Conservation (phyloP, 208 protist species). For the Crithidia fasciculata region DNA sequence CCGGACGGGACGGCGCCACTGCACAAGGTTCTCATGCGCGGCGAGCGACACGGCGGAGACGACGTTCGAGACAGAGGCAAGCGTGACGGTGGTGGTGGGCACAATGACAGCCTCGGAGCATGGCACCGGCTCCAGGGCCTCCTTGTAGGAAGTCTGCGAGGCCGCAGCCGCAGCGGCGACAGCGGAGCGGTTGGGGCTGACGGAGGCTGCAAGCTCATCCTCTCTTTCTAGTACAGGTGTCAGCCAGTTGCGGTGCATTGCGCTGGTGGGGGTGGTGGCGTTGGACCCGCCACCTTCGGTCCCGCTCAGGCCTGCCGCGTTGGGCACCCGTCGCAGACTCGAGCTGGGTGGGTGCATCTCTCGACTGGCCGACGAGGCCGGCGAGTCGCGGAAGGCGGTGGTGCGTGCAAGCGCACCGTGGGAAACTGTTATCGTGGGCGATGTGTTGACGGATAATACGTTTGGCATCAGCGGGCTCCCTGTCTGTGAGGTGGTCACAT, state of each 20-base stretch:
- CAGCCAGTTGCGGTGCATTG: not conserved
- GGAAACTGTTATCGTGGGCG: not conserved
- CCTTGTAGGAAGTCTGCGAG: not conserved
- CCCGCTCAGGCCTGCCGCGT: not conserved
- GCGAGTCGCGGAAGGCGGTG: slow-evolving; percentile 4
- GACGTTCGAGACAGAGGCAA: not conserved
- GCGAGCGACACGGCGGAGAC: not conserved
- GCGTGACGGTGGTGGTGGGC: slow-evolving; percentile 7
- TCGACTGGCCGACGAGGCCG: not conserved
- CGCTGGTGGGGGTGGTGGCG: not conserved
- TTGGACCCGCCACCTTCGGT: not conserved
- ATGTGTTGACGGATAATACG: not conserved
- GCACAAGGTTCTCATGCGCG: slow-evolving; percentile 26
- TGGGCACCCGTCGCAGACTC: not conserved
- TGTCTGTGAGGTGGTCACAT: slow-evolving; percentile 12
- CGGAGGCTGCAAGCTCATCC: not conserved
- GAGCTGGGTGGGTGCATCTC: not conserved
- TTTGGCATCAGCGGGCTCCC: slow-evolving; percentile 18
- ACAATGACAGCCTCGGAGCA: not conserved
- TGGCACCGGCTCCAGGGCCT: not conserved
- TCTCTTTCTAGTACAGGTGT: not conserved
- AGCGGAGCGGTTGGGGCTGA: not conserved
- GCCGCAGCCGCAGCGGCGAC: too few species aligned
- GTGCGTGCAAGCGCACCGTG: not conserved
- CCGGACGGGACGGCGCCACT: slow-evolving; percentile 30